These are phyloP conservation scores for Aegilops speltoides DNA, from an alignment of 176 grass and related monocot genomes.

Conservation along the genomic window DNA sequence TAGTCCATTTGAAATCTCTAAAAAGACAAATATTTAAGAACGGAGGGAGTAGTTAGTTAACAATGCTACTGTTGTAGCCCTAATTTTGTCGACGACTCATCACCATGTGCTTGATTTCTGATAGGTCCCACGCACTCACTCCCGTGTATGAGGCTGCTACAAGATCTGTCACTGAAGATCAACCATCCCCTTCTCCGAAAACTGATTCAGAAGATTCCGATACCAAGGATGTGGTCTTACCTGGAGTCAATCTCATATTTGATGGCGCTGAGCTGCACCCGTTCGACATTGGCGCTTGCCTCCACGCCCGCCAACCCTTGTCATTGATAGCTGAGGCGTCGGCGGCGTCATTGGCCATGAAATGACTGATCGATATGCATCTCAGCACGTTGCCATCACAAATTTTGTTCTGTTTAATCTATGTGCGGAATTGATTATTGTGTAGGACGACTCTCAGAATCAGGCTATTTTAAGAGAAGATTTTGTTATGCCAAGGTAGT, in stretches of 20 bases:
- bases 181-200: slow-evolving; percentile 41
- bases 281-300: slow-evolving; percentile 82
- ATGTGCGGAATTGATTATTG: neutral
- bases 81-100: slow-evolving; percentile 1
- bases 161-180: slow-evolving; percentile 59
- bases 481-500: neutral
- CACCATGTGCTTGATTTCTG: neutral
- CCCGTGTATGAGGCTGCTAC: slow-evolving; percentile 73
- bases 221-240: slow-evolving; percentile 75
- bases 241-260: slow-evolving; percentile 91
- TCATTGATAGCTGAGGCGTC: slow-evolving; percentile 82
- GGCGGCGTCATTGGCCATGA: slow-evolving; percentile 48
- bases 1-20: no score
- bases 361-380: slow-evolving; percentile 31
- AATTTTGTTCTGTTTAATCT: neutral
- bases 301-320: slow-evolving; percentile 84
- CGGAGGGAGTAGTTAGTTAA: neutral
- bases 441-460: neutral
- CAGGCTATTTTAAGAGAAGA: neutral
- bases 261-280: slow-evolving; percentile 69
- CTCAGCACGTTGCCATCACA: neutral
- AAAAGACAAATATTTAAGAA: no score
- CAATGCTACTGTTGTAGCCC: neutral
- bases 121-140: slow-evolving; percentile 68
- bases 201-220: slow-evolving; percentile 71